Evolutionary conservation across 2,329 filamentous ascomycete species (phyloP), one percentile per base, ranked within the genome.

Genomic region (Amylocarpus encephaloides): DNA sequence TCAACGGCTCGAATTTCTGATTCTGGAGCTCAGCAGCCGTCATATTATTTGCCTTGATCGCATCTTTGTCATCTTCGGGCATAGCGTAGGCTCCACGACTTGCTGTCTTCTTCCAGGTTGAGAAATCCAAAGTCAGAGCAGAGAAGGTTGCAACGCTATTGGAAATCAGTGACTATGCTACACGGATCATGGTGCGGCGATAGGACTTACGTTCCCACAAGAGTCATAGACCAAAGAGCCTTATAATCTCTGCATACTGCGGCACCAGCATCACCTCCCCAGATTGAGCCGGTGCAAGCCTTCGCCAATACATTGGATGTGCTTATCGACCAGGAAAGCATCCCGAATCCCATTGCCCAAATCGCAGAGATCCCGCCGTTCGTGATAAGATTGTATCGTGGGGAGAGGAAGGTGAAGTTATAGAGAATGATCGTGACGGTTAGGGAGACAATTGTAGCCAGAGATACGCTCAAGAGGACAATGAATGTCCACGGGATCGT

Each of bases 171-270:
- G 43, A 35, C 19, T 40, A 32, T 16, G 34, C 15, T 33, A 22
- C 18, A 11, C 10, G 19, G 11, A 32, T 18, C n/a, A 15, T 26
- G 43, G n/a, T 18, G 10, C 15, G 11, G 6, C n/a, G 32, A 19
- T 16, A 13, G 6, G 9, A 58, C 61, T 29, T 52, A 62, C 61
- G 59, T 58, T 18, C 56, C 62, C 42, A 59, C 39, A 30, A 64
- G 47, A 1, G 61, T 61, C 55, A 63, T 63, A 10, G 53, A 42
- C 62, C 62, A 64, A 13, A 64, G 33, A 16, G 57, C 53, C 39
- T 64, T 64, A 29, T 64, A 64, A 41, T 64, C 61, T 36, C 57
- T 53, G 40, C 62, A 64, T 9, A 64, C 57, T 9, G 53, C 50
- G 11, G 57, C 57, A 13, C 45, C 59, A n/a, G 55, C 52, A 6